Conservation (phyloP, 805 yeast species). For the Hemisphaericaspora nanyangensis region DNA sequence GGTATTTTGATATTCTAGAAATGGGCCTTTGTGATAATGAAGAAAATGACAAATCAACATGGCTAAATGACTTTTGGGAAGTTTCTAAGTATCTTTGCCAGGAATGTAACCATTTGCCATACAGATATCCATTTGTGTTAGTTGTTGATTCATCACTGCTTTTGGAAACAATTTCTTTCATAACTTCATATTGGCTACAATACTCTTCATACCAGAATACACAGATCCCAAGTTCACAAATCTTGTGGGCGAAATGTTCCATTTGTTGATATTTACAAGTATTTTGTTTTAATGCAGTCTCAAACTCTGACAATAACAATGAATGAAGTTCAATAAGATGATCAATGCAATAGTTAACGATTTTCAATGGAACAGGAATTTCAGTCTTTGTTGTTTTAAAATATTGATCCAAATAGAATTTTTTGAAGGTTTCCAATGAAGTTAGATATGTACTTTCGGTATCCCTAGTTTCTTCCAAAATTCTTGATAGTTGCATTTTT, state of each 20-base stretch:
- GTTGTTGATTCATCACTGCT: neutral
- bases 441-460: constrained; percentile 49
- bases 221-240: constrained; percentile 13
- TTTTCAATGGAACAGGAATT: constrained; percentile 22
- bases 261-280: constrained; percentile 8
- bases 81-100: constrained; percentile 38
- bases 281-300: neutral
- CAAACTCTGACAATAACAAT: constrained; percentile 17
- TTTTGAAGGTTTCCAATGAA: constrained; percentile 39
- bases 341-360: constrained; percentile 5
- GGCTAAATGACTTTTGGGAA: constrained; percentile 31
- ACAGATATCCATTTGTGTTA: neutral
- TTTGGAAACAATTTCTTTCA: constrained; percentile 23
- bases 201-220: constrained; percentile 27
- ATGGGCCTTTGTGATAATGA: constrained; percentile 56
- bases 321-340: constrained; percentile 23
- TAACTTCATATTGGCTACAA: constrained; percentile 27
- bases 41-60: constrained; percentile 48
- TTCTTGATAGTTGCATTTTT: constrained; percentile 11
- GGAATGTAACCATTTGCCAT: constrained; percentile 14
- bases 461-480: constrained; percentile 44
- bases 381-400: constrained; percentile 22
- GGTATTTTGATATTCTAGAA: constrained; percentile 46
- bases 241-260: neutral
- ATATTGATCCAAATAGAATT: constrained; percentile 41